These are phyloP conservation scores for Xylaria castorea DNA, from an alignment of 495 filamentous ascomycete species.

Conservation along the genomic window DNA sequence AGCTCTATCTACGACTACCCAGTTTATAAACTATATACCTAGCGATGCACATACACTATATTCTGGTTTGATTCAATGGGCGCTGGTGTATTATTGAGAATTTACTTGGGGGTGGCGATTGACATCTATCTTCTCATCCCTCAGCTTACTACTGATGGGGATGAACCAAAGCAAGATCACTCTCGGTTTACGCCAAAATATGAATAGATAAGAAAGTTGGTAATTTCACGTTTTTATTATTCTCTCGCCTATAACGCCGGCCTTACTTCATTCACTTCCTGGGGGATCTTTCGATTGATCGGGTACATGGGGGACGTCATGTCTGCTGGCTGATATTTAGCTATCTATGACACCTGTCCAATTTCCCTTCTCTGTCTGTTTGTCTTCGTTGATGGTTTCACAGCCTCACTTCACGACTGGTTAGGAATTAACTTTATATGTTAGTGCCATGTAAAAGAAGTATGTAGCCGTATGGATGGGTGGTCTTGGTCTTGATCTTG, in stretches of 20 bases:
- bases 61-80: no score
- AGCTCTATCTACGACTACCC: no score
- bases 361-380: not conserved
- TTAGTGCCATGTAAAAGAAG: not conserved
- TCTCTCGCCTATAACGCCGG: not conserved
- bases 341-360: not conserved
- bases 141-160: not conserved
- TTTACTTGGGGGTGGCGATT: not conserved
- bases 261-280: not conserved
- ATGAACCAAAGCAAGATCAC: not conserved
- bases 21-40: no score
- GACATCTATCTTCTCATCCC: not conserved
- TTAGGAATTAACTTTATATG: not conserved
- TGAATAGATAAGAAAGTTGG: not conserved
- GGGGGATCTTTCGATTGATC: not conserved
- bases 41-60: no score
- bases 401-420: not conserved
- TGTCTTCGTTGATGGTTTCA: not conserved
- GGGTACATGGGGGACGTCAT: not conserved
- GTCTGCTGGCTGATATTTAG: not conserved
- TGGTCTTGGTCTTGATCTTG: not conserved
- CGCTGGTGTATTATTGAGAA: no score
- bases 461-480: not conserved
- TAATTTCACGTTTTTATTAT: conserved; percentile 11
- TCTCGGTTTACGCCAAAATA: not conserved